Conservation (phyloP, 768 basidiomycete genomes). For the Naganishia randhawae region DNA sequence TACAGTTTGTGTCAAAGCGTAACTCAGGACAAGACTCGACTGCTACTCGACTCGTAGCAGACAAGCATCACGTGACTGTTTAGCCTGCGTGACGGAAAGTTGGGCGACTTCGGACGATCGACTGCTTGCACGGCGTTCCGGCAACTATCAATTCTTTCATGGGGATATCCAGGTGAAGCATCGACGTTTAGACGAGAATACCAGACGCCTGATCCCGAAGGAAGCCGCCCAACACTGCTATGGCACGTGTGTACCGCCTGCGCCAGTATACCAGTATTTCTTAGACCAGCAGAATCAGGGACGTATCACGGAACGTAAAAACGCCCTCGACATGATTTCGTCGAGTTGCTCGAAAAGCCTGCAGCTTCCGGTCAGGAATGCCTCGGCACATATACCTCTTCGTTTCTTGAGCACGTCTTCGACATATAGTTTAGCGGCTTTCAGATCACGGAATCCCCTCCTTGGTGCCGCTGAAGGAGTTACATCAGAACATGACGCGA, state of each 20-base stretch:
- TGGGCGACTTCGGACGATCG: slow-evolving; percentile 16
- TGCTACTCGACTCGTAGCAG: no score
- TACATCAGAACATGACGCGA: background rate
- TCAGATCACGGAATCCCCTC: background rate
- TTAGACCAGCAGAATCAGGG: background rate
- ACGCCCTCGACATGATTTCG: slow-evolving; percentile 2
- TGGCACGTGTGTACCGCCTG: background rate
- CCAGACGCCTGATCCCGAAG: background rate
- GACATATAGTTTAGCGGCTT: background rate
- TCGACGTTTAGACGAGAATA: no score
- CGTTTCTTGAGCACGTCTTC: background rate
- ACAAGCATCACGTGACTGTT: slow-evolving; percentile 6
- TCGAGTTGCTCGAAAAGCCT: slow-evolving; percentile 1
- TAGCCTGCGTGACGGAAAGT: slow-evolving; percentile 9
- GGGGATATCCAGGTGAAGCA: background rate
- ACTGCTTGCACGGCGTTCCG: slow-evolving; percentile 14
- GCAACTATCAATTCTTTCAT: slow-evolving; percentile 10
- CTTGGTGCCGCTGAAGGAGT: background rate
- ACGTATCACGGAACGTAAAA: background rate
- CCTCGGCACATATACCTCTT: background rate
- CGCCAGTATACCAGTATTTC: background rate
- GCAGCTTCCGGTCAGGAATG: background rate
- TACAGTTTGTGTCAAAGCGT: no score
- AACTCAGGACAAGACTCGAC: no score
- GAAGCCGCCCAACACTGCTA: background rate